phyloP scores from a whole-genome alignment of 768 basidiomycete genomes.

The Chalciporus piperatus region DNA sequence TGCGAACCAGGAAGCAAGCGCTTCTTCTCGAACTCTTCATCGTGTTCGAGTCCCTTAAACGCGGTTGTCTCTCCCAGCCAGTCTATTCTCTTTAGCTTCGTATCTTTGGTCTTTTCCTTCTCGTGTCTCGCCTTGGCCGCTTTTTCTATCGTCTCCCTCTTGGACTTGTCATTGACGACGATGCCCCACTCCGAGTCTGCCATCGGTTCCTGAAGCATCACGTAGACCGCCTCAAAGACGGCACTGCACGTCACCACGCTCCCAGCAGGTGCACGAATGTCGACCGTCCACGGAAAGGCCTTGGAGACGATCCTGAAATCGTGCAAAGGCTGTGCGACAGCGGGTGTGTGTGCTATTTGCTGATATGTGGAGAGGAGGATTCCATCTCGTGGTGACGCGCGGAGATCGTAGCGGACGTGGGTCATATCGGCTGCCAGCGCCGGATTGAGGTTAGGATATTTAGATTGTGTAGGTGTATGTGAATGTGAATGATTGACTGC shows the following conservation, averaged over 20 bases:
- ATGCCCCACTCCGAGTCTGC: slow-evolving; percentile 70
- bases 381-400: slow-evolving; percentile 39
- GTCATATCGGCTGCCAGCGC: slow-evolving; percentile 52
- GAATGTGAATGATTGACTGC: slow-evolving; percentile 17
- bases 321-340: slow-evolving; percentile 32
- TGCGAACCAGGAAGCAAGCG: slow-evolving; percentile 46
- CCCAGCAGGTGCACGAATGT: slow-evolving; percentile 40
- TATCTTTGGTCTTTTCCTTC: slow-evolving; percentile 28
- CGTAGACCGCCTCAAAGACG: slow-evolving; percentile 54
- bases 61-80: slow-evolving; percentile 56
- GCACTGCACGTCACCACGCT: slow-evolving; percentile 44
- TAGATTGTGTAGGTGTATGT: slow-evolving; percentile 30
- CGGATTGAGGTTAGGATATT: slow-evolving; percentile 53
- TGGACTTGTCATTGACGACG: slow-evolving; percentile 42
- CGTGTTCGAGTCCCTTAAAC: slow-evolving; percentile 62
- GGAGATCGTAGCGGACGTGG: slow-evolving; percentile 48
- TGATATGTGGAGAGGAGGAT: slow-evolving; percentile 44
- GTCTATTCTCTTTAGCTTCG: slow-evolving; percentile 54
- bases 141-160: slow-evolving; percentile 43
- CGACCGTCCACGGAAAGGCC: slow-evolving; percentile 64
- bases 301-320: slow-evolving; percentile 55
- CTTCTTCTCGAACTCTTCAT: slow-evolving; percentile 53
- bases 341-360: slow-evolving; percentile 35
- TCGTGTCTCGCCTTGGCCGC: slow-evolving; percentile 50
- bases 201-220: slow-evolving; percentile 49